phyloP scores from a whole-genome alignment of 164 flowering plant genomes.

The Nymphaea thermarum region DNA sequence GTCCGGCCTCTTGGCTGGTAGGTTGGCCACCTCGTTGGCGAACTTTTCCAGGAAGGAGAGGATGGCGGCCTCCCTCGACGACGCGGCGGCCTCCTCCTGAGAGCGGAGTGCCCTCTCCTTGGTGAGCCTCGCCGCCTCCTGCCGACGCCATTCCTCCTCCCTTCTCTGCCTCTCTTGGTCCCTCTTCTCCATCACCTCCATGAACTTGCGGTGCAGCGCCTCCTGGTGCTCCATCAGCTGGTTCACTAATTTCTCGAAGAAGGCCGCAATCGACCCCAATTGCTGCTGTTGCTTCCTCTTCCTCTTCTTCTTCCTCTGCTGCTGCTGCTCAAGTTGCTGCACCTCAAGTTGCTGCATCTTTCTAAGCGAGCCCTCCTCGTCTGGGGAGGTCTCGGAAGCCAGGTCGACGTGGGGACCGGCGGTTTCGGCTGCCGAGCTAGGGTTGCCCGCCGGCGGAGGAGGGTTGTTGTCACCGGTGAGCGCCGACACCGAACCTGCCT shows the following conservation, averaged over 20 bases:
- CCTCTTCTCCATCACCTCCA: conserved; percentile 12
- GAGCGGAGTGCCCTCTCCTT: background rate
- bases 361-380: background rate
- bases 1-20: background rate
- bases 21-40: conserved; percentile 1
- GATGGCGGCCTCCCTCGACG: conserved; percentile 8
- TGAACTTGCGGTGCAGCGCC: conserved; percentile 5
- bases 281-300: conserved; percentile 7
- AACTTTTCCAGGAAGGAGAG: conserved; percentile 9
- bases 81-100: conserved; percentile 5
- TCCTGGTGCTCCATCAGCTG: conserved; percentile 12
- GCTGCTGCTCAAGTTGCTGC: too few relatives aligned
- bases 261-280: conserved; percentile 6
- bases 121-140: conserved; percentile 1
- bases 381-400: background rate
- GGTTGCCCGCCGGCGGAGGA: background rate
- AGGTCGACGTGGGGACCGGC: background rate
- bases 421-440: background rate
- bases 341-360: background rate
- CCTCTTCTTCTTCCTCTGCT: conserved; percentile 3
- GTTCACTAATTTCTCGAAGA: conserved; percentile 7
- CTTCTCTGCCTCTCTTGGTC: conserved; percentile 7
- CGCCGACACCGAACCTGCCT: conserved; percentile 11
- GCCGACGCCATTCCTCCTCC: conserved; percentile 10
- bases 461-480: conserved; percentile 9